Evolutionary conservation across 257 asterid genomes (phyloP).

Genomic region (Fraxinus cuspidata): DNA sequence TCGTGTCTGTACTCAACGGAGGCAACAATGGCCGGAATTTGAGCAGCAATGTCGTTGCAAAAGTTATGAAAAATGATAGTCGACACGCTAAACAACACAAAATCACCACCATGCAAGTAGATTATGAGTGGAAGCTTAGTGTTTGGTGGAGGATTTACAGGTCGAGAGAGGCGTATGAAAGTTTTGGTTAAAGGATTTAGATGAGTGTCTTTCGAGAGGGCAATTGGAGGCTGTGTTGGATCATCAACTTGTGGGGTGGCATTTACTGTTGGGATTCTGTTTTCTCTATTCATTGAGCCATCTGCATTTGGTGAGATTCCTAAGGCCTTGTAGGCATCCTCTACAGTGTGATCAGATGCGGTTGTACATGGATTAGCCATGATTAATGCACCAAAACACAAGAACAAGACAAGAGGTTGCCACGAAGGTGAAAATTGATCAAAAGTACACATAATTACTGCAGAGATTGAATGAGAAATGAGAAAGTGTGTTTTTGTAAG

Average conservation of each 20-base stretch:
- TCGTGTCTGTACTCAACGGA: conserved; percentile 35
- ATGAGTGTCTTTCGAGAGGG: conserved; percentile 17
- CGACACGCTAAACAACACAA: conserved; percentile 1
- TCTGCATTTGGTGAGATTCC: conserved; percentile 25
- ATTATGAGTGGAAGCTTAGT: too few relatives aligned
- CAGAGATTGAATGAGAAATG: not conserved
- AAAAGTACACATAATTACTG: too few relatives aligned
- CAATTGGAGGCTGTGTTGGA: not conserved
- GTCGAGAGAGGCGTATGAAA: conserved; percentile 23
- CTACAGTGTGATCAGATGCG: conserved; percentile 16
- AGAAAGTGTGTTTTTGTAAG: not conserved
- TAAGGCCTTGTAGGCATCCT: conserved; percentile 20
- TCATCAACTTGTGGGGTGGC: conserved; percentile 15
- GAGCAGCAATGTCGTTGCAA: conserved; percentile 11
- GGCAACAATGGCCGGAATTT: conserved; percentile 19
- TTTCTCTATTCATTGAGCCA: conserved; percentile 18
- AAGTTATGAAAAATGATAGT: conserved; percentile 17
- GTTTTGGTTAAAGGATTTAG: not conserved
- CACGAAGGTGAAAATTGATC: too few relatives aligned
- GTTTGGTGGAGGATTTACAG: conserved; percentile 2
- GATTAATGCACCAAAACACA: not conserved
- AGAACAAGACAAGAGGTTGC: not conserved
- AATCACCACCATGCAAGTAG: too few relatives aligned
- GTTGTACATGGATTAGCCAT: not conserved
- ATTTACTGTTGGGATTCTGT: conserved; percentile 16